phyloP scores from a whole-genome alignment of 495 filamentous ascomycete species.

The Lophium mytilinum region DNA sequence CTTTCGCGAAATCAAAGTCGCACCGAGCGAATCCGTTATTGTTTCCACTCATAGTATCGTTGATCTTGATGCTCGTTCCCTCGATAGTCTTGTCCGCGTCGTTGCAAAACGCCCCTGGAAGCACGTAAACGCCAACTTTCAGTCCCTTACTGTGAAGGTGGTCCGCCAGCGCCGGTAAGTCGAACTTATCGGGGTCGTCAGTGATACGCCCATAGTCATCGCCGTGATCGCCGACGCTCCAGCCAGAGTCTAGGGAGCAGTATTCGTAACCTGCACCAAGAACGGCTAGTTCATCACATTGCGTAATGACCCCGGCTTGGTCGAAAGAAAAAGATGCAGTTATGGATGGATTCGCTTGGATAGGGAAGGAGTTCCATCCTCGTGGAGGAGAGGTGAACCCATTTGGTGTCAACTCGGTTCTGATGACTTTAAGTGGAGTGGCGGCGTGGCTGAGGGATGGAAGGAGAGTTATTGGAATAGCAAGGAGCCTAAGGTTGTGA shows the following conservation, averaged over 20 bases:
- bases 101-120: conserved; percentile 25
- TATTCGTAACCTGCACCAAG: conserved; percentile 15
- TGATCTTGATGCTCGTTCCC: conserved; percentile 26
- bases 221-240: conserved; percentile 22
- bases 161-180: not conserved
- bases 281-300: not conserved
- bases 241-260: conserved; percentile 30
- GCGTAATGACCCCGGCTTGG: not conserved
- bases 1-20: conserved; percentile 27
- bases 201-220: conserved; percentile 29
- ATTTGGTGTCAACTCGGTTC: not conserved
- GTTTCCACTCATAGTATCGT: conserved; percentile 23
- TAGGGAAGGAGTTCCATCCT: not conserved
- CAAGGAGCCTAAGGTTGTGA: too few relatives aligned
- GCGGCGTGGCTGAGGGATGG: too few relatives aligned
- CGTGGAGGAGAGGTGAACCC: not conserved
- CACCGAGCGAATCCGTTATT: conserved; percentile 20
- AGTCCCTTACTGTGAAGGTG: conserved; percentile 25
- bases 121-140: conserved; percentile 28
- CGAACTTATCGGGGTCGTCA: conserved; percentile 21
- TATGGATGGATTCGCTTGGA: not conserved
- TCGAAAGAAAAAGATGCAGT: not conserved
- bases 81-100: conserved; percentile 24
- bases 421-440: not conserved
- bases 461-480: too few relatives aligned